Percentiles rank a stretch among this genome's conserved stretches.
Conservation (phyloP, 164 flowering plant genomes). For the Taxillus chinensis region DNA sequence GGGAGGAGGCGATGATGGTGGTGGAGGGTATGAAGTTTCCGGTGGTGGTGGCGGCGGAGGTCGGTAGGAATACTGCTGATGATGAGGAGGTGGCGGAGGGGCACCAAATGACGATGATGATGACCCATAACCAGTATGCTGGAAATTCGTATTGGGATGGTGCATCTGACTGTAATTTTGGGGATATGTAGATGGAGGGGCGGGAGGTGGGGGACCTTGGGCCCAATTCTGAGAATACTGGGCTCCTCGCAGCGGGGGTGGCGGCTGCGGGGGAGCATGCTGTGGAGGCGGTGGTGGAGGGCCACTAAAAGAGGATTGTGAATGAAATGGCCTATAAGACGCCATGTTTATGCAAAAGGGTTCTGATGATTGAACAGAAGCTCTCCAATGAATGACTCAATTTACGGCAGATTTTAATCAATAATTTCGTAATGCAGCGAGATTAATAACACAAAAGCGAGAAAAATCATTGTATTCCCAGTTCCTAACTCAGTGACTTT, state of each 20-base stretch:
- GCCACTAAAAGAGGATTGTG: neutral
- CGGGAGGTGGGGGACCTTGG: constrained; percentile 5
- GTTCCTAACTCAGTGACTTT: neutral
- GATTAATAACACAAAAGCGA: neutral
- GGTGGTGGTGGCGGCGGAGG: constrained; percentile 50
- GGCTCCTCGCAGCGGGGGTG: constrained; percentile 13
- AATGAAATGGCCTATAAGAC: neutral
- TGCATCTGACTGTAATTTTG: constrained; percentile 25
- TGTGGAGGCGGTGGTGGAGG: constrained; percentile 1
- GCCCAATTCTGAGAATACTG: constrained; percentile 41
- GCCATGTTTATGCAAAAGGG: neutral
- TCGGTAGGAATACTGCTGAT: constrained; percentile 28
- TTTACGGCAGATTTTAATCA: neutral
- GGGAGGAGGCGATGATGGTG: constrained; percentile 45
- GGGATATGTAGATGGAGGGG: constrained; percentile 18
- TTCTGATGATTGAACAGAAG: neutral
- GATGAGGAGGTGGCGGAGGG: constrained; percentile 24
- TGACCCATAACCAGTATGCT: constrained; percentile 22
- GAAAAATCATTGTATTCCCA: neutral
- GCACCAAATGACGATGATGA: constrained; percentile 24
- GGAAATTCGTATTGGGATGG: constrained; percentile 24
- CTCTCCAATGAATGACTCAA: neutral
- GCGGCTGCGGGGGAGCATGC: neutral
- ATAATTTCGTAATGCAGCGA: neutral
- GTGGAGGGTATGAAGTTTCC: constrained; percentile 34